phyloP scores from a whole-genome alignment of 1,284 basidiomycete species.

The Entoloma clypeatum region DNA sequence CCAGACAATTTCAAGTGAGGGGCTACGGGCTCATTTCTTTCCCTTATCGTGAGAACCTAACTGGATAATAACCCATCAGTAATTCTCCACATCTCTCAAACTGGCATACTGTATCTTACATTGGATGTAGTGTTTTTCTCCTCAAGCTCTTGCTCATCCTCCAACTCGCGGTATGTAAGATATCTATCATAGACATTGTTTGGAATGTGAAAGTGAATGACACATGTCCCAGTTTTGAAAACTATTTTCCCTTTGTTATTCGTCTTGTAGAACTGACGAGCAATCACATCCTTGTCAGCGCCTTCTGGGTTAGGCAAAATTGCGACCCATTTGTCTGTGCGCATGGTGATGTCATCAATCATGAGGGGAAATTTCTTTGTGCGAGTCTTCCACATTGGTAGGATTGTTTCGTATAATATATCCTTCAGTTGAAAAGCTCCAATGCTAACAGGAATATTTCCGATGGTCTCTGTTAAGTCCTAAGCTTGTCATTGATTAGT shows the following conservation, averaged over 20 bases:
- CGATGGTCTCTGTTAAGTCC: conserved; percentile 15
- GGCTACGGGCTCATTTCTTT: too few species aligned
- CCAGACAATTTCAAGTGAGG: too few species aligned
- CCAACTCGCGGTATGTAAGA: neutral
- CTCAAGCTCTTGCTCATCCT: neutral
- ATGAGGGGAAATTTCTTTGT: conserved; percentile 8
- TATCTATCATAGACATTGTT: conserved; percentile 8
- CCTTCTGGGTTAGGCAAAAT: conserved; percentile 6
- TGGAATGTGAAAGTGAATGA: conserved; percentile 13
- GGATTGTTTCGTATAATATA: conserved; percentile 11
- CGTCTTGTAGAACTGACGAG: conserved; percentile 10
- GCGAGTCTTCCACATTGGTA: conserved; percentile 11
- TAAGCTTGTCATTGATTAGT: too few species aligned
- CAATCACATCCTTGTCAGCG: conserved; percentile 15
- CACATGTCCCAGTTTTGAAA: conserved; percentile 11
- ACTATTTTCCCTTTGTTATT: conserved; percentile 8
- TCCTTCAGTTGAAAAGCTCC: conserved; percentile 18
- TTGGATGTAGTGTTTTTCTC: neutral
- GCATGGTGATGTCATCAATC: conserved; percentile 15
- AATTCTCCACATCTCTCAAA: too few species aligned
- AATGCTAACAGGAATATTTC: conserved; percentile 19
- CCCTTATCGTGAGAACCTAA: too few species aligned
- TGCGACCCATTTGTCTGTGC: conserved; percentile 15
- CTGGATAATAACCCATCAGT: too few species aligned
- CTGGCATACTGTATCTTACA: too few species aligned